A percentile compares a stretch with the other conserved stretches of the same genome.
These are phyloP conservation scores for Syzygium oleosum DNA, from an alignment of 345 rosid species.

Conservation along the genomic window DNA sequence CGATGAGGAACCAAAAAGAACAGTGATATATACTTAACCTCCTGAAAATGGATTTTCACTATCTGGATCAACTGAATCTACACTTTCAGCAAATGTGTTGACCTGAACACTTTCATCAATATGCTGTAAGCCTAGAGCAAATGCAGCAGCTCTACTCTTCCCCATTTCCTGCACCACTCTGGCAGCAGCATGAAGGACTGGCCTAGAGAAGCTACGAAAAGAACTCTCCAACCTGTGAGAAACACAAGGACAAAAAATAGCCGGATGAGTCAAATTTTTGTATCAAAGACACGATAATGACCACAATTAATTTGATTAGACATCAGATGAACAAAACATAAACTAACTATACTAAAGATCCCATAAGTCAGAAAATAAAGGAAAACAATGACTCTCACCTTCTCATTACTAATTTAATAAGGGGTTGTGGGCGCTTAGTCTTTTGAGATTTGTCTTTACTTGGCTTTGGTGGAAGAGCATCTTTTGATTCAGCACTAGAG, in stretches of 20 bases:
- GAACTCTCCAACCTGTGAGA: constrained; percentile 90
- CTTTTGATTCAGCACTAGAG: constrained; percentile 27
- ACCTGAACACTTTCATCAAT: constrained; percentile 80
- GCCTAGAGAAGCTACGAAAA: constrained; percentile 98
- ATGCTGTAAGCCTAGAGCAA: constrained; percentile 85
- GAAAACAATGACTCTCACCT: constrained; percentile 25
- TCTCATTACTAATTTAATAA: constrained; percentile 96
- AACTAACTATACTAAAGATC: background rate
- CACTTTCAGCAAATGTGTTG: constrained; percentile 46
- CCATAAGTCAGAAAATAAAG: background rate
- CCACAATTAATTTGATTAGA: background rate
- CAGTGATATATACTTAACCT: constrained; percentile 31
- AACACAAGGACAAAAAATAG: background rate
- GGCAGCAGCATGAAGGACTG: constrained; percentile 98
- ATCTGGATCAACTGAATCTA: constrained; percentile 63
- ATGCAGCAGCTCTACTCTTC: constrained; percentile 94
- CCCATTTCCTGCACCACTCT: constrained; percentile 99
- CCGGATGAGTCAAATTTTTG: background rate
- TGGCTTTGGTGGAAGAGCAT: constrained; percentile 30
- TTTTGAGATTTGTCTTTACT: constrained; percentile 79
- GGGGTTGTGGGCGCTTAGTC: constrained; percentile 92
- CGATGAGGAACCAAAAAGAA: background rate
- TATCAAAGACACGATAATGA: background rate
- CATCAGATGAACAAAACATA: background rate
- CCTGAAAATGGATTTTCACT: constrained; percentile 72